phyloP scores from a whole-genome alignment of 2,329 filamentous ascomycete species.

The Aspergillus melleus region DNA sequence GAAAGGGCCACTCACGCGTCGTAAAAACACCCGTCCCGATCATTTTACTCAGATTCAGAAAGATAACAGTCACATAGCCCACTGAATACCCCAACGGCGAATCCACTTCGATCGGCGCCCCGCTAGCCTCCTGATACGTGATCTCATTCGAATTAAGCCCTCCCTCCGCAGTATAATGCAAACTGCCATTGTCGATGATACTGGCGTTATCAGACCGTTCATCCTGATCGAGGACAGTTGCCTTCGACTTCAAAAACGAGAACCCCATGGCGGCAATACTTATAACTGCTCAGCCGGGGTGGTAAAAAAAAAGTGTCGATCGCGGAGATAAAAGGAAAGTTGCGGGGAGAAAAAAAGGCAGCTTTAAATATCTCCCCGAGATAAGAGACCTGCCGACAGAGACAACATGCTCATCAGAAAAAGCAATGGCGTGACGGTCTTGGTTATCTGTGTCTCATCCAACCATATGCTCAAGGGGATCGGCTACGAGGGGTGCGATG shows the following conservation, averaged over 20 bases:
- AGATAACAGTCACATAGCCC: constrained; percentile 56
- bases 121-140: constrained; percentile 61
- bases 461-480: neutral
- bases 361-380: neutral
- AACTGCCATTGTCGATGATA: constrained; percentile 9
- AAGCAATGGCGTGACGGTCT: neutral
- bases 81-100: constrained; percentile 63
- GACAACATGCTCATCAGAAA: neutral
- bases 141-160: constrained; percentile 48
- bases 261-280: neutral
- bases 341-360: neutral
- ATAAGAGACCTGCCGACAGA: neutral
- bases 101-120: constrained; percentile 60
- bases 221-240: neutral
- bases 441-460: neutral
- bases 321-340: neutral
- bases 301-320: neutral
- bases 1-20: constrained; percentile 52
- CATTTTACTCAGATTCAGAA: constrained; percentile 64
- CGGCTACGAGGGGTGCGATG: neutral
- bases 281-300: neutral
- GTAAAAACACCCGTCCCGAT: constrained; percentile 66
- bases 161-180: constrained; percentile 17
- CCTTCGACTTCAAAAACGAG: neutral
- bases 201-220: constrained; percentile 4